phyloP scores from a whole-genome alignment of 2,329 filamentous ascomycete species.

The Hymenoscyphus infarciens region DNA sequence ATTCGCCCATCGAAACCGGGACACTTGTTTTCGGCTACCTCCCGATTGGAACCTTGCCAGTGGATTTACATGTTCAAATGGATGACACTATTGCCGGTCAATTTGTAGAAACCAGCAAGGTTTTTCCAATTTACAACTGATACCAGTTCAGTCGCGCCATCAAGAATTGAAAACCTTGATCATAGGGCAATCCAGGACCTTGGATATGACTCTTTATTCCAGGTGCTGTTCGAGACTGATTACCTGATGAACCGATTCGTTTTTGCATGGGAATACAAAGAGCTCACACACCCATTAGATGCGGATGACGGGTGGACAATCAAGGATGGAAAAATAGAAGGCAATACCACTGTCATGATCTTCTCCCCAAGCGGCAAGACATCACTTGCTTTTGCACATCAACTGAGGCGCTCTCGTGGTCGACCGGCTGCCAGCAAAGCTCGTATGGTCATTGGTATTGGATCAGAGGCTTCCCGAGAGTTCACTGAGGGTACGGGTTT shows the following conservation, averaged over 20 bases:
- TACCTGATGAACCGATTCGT: slow-evolving; percentile 29
- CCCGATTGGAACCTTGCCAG: slow-evolving; percentile 28
- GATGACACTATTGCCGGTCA: slow-evolving; percentile 16
- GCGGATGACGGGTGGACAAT: slow-evolving; percentile 21
- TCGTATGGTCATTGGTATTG: slow-evolving; percentile 23
- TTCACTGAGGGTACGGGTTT: slow-evolving; percentile 24
- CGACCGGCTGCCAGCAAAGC: slow-evolving; percentile 20
- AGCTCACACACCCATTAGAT: slow-evolving; percentile 19
- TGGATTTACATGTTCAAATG: slow-evolving; percentile 24
- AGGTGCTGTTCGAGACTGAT: slow-evolving; percentile 24
- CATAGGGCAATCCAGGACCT: slow-evolving; percentile 16
- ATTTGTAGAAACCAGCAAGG: slow-evolving; percentile 22
- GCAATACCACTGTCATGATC: slow-evolving; percentile 24
- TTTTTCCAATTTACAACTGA: slow-evolving; percentile 30
- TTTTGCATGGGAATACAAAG: slow-evolving; percentile 23
- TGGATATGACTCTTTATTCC: slow-evolving; percentile 24
- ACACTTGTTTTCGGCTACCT: slow-evolving; percentile 28
- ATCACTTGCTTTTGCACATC: slow-evolving; percentile 25
- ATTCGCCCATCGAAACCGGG: slow-evolving; percentile 15
- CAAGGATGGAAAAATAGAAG: slow-evolving; percentile 21
- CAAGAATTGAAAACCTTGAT: background rate
- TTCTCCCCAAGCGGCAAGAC: slow-evolving; percentile 30
- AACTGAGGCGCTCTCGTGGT: slow-evolving; percentile 21
- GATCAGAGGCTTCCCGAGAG: slow-evolving; percentile 23
- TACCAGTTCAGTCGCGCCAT: slow-evolving; percentile 20